Evolutionary conservation across 78 protist species (phyloP).

Genomic region (Monosiga brevicollis): DNA sequence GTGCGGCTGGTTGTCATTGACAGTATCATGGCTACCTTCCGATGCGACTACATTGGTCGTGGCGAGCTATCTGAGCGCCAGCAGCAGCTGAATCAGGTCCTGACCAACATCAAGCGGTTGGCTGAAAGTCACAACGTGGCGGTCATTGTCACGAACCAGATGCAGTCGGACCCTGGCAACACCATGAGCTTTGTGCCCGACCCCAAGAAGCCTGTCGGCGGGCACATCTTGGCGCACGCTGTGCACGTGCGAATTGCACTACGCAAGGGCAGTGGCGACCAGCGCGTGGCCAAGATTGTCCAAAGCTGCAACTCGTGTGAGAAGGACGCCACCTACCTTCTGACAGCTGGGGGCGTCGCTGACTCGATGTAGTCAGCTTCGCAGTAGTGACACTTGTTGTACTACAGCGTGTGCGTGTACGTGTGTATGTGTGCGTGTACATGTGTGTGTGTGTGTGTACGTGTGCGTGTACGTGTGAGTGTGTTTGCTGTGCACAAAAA

Average conservation of each 20-base stretch:
- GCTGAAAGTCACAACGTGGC: conserved; percentile 97
- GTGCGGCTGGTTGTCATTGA: conserved; percentile 76
- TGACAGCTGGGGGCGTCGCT: background rate
- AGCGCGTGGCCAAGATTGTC: conserved; percentile 84
- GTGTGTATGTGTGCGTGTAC: background rate
- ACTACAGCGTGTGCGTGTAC: background rate
- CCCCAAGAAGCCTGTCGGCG: conserved; percentile 86
- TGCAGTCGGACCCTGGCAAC: conserved; percentile 86
- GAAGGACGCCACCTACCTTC: background rate
- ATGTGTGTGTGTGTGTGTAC: background rate
- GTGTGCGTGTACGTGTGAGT: background rate
- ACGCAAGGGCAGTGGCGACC: conserved; percentile 91
- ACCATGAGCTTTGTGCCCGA: conserved; percentile 49
- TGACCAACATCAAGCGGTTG: conserved; percentile 75
- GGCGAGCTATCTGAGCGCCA: conserved; percentile 92
- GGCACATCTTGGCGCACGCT: conserved; percentile 97
- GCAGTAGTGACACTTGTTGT: background rate
- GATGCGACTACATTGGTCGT: conserved; percentile 95
- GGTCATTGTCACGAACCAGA: conserved; percentile 96
- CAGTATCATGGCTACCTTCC: conserved; percentile 89
- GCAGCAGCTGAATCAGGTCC: conserved; percentile 83
- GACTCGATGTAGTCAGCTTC: background rate
- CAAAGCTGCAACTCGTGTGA: conserved; percentile 51
- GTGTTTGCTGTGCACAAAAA: background rate
- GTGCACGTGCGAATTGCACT: conserved; percentile 84